Evolutionary conservation across 2,329 filamentous ascomycete genomes (phyloP), one percentile per base, ranked within the genome.

Genomic region (Penicillium sp.): DNA sequence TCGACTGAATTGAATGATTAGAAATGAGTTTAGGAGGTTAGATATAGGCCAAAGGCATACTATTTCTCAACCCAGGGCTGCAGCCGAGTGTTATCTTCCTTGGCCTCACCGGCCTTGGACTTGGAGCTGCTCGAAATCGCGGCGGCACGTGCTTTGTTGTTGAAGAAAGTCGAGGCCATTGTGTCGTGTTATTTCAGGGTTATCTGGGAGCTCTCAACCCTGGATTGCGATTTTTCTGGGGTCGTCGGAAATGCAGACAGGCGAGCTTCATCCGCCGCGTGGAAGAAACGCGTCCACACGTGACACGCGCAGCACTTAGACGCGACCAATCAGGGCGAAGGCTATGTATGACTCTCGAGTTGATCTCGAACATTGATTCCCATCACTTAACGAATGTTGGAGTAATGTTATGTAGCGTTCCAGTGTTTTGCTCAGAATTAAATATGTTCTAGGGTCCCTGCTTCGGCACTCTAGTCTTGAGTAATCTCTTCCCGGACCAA

Each of bases 31-130:
- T 9, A 1, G 12, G 4, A 17, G 4, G 24, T 13, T 21, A n/a
- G n/a, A 42, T 30, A 43, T 41, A 21, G 18, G 49, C 41, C 15
- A 23, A 46, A 40, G 12, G 40, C 69, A 50, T 79, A 96, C 93
- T 97, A 97, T 89, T 97, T 97, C 79, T 97, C 94, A 46, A 97
- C 93, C 94, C 94, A 99, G 65, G 94, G 94, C 68, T 97, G 93
- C 62, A 86, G 80, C 66, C 83, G 83, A 61, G 81, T 81, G 24
- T 79, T 79, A 53, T 89, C 84, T 68, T 84, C 87, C 66, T 79
- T 81, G 52, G 78, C 74, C 26, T 77, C 82, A 59, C 86, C 81
- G 48, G 80, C 73, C 73, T 93, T 96, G 46, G 81, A 81, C 37
- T 87, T 84, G 17, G 82, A 74, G 52, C 80, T 81, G 71, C 84